Conservation (phyloP, 352 stramenopile species). For the Globisporangium parvum region DNA sequence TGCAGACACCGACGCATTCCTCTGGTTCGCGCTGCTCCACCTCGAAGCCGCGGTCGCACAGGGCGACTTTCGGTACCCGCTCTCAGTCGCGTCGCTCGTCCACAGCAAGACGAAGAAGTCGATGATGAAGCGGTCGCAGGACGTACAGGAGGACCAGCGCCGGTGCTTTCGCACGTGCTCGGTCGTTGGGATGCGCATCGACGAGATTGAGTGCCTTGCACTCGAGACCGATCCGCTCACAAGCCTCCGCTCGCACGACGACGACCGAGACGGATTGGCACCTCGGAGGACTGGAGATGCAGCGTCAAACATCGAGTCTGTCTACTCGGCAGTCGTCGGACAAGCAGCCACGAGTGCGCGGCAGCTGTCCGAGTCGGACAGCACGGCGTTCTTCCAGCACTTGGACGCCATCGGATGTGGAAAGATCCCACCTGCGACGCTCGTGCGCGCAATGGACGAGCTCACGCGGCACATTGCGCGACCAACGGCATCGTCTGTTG, state of each 20-base stretch:
- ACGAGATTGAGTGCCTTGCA: slow-evolving; percentile 38
- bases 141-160: slow-evolving; percentile 27
- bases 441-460: slow-evolving; percentile 28
- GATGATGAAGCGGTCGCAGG: slow-evolving; percentile 10
- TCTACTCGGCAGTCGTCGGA: background rate
- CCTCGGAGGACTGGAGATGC: background rate
- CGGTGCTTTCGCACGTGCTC: slow-evolving; percentile 28
- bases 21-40: slow-evolving; percentile 49
- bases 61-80: slow-evolving; percentile 30
- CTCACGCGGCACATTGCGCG: slow-evolving; percentile 38
- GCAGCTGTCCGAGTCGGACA: slow-evolving; percentile 11
- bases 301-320: background rate
- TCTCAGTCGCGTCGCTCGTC: slow-evolving; percentile 17
- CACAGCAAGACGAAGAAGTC: slow-evolving; percentile 15
- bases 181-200: slow-evolving; percentile 22
- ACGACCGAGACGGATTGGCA: background rate
- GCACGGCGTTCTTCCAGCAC: slow-evolving; percentile 36
- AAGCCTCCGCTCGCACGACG: background rate
- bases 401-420: slow-evolving; percentile 43
- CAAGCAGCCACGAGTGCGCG: background rate
- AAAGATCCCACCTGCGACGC: slow-evolving; percentile 34
- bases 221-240: slow-evolving; percentile 14
- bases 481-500: background rate
- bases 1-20: slow-evolving; percentile 36
- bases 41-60: slow-evolving; percentile 48